Base-by-base conservation (phyloP, 2,329 filamentous ascomycete genomes). In the Trichoderma guizhouense region DNA sequence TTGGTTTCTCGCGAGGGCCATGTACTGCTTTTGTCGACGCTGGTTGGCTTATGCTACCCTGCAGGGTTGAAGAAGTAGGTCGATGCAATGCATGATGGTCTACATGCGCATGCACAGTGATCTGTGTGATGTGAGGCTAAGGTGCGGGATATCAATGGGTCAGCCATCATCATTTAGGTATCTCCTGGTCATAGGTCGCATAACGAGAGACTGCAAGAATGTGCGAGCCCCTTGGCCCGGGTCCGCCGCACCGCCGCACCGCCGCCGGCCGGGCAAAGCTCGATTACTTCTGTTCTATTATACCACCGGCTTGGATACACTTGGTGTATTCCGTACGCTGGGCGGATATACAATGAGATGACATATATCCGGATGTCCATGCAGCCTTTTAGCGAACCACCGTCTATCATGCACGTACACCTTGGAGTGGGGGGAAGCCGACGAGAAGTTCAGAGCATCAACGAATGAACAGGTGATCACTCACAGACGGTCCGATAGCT, bases 401-500 rank as follows among this genome's bases (percentile, higher is more conserved):
- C 30, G 15, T 53, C 47, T 24, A 53, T 21, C 47, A 21, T 21
- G 21, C 47, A 24, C 11, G 47, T 53, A 24, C 47, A 3, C 57
- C n/a, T 21, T 43, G 36, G 61, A 30, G 62, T 65, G 62, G 64
- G 26, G 53, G 53, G 39, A 57, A 47, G 24, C 26, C 15, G 32
- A 47, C 7, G 12, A 36, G 9, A 24, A 43, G 30, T 28, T 28
- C 9, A 51, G 43, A 51, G n/a, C 18, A 47, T 3, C 32, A 34
- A 28, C 58, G 24, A 18, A n/a, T 24, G 7, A n/a, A 26, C 57
- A 34, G 55, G 51, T 68, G 63, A 72, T 72, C 43, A 68, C 64
- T 43, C 39, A 58, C 64, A 69, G 71, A 69, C 71, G 71, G 71
- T 68, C 71, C 71, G 71, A 72, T 72, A 72, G 18, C 69, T 69